phyloP scores from a whole-genome alignment of 2,329 filamentous ascomycete species.

The Tothia fuscella region DNA sequence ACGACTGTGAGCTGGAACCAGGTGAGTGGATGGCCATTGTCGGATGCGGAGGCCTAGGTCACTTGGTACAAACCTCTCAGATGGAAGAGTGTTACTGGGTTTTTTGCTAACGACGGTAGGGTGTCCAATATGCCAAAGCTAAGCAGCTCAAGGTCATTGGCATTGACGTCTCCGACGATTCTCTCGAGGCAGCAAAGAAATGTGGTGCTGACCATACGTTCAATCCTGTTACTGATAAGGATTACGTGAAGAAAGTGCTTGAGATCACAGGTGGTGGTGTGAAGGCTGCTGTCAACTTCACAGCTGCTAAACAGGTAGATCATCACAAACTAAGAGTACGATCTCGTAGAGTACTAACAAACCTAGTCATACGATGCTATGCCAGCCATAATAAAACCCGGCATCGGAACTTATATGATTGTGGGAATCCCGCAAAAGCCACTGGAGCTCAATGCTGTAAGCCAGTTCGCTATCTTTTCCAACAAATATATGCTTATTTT shows the following conservation, averaged over 20 bases:
- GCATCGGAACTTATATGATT: conserved; percentile 22
- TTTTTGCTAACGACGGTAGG: conserved; percentile 25
- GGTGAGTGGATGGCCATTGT: conserved; percentile 32
- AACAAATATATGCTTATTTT: conserved; percentile 16
- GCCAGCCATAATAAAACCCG: conserved; percentile 20
- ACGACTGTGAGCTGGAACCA: conserved; percentile 20
- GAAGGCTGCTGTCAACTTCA: conserved; percentile 32
- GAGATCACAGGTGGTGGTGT: conserved; percentile 28
- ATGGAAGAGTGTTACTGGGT: conserved; percentile 24
- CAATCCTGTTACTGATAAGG: conserved; percentile 24
- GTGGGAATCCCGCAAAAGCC: conserved; percentile 23
- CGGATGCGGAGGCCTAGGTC: conserved; percentile 23
- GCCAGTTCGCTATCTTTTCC: conserved; percentile 22
- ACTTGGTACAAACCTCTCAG: conserved; percentile 13
- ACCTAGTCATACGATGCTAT: conserved; percentile 23
- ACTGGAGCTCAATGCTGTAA: conserved; percentile 20
- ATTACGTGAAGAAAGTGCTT: conserved; percentile 27
- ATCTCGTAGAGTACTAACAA: conserved; percentile 7
- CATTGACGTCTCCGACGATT: conserved; percentile 33
- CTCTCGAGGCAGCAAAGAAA: conserved; percentile 27
- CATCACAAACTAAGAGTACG: neutral
- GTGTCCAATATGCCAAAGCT: conserved; percentile 35
- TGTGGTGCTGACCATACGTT: conserved; percentile 28
- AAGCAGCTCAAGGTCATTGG: conserved; percentile 34
- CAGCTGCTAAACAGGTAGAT: conserved; percentile 19